Evolutionary conservation across 768 basidiomycete species (phyloP).

Genomic region (Collybia mongolica): DNA sequence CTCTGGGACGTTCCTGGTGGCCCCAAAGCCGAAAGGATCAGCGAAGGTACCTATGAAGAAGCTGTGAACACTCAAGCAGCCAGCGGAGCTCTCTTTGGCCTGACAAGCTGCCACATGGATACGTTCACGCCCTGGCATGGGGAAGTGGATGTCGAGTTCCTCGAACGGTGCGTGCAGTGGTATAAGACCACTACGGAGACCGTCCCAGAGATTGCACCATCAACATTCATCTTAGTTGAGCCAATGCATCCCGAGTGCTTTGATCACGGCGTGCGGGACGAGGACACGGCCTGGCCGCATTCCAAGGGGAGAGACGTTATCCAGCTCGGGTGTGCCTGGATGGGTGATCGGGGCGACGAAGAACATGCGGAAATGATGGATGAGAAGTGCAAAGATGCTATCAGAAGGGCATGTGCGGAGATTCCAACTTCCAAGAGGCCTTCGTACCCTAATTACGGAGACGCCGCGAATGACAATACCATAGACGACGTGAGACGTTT

Average conservation of each 20-base stretch:
- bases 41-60: constrained; percentile 1
- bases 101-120: background rate
- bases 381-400: background rate
- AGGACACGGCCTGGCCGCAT: background rate
- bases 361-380: background rate
- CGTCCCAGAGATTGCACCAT: background rate
- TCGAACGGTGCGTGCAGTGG: background rate
- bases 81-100: background rate
- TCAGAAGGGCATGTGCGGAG: background rate
- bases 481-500: background rate
- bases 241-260: background rate
- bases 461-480: background rate
- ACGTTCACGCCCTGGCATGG: background rate
- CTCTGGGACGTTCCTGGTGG: background rate
- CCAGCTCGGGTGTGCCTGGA: background rate
- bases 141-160: background rate
- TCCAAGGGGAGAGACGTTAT: background rate
- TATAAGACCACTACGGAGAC: background rate
- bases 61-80: background rate
- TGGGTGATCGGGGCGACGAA: background rate
- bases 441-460: background rate
- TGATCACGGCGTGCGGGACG: background rate
- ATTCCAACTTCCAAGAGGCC: background rate
- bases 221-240: background rate
- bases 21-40: background rate